phyloP scores from a whole-genome alignment of 78 protist species.

The Monosiga brevicollis region DNA sequence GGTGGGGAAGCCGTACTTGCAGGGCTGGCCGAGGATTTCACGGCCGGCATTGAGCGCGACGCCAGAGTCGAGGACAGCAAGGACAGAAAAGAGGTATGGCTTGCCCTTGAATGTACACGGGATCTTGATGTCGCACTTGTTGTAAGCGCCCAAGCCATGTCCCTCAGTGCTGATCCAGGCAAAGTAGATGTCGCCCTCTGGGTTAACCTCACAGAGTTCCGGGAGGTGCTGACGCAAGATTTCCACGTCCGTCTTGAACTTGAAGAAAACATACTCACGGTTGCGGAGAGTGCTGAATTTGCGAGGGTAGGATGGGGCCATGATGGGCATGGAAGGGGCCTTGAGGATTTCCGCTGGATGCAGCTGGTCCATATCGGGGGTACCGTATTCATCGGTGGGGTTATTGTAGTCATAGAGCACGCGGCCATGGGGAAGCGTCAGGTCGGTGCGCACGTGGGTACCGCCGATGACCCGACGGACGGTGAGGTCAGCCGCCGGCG shows the following conservation, averaged over 20 bases:
- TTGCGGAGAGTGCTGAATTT: not conserved
- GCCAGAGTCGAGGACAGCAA: not conserved
- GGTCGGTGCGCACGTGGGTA: not conserved
- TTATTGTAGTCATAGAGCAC: not conserved
- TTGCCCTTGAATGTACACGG: not conserved
- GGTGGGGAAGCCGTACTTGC: not conserved
- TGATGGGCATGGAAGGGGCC: not conserved
- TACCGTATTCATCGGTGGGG: not conserved
- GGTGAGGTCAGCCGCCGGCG: not conserved
- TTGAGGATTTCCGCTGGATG: not conserved
- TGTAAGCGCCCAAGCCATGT: not conserved
- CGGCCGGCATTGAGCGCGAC: not conserved
- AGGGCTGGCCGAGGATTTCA: not conserved
- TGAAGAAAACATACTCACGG: not conserved
- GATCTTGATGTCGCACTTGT: not conserved
- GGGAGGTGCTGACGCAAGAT: not conserved
- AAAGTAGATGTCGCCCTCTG: not conserved
- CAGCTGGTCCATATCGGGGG: not conserved
- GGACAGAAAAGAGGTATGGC: not conserved
- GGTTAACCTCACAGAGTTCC: not conserved
- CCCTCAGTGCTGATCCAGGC: not conserved
- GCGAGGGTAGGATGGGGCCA: not conserved
- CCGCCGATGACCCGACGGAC: not conserved
- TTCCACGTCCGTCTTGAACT: not conserved
- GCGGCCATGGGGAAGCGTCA: not conserved